These are phyloP conservation scores for Saccharomyces hybrid DNA, from an alignment of 1,139 yeast species.

Conservation along the genomic window DNA sequence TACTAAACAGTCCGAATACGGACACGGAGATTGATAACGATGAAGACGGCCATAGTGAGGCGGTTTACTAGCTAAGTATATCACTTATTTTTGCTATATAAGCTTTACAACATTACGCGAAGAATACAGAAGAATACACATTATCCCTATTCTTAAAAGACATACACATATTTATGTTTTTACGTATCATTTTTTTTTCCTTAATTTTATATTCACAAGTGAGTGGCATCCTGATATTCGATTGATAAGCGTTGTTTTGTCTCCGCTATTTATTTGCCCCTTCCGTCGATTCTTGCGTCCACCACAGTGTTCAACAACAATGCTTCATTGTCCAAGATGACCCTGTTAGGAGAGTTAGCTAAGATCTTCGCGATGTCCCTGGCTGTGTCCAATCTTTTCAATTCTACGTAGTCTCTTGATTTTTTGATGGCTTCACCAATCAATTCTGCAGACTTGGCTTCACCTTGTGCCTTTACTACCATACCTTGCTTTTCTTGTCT, in stretches of 20 bases:
- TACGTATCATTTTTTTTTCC: neutral
- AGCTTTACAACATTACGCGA: neutral
- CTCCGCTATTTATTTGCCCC: neutral
- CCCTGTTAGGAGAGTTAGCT: conserved; percentile 82
- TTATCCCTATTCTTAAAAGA: neutral
- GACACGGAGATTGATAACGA: neutral
- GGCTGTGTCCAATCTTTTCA: conserved; percentile 95
- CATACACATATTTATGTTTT: neutral
- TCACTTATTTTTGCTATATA: neutral
- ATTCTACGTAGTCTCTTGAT: conserved; percentile 89
- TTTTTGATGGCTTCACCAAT: conserved; percentile 98
- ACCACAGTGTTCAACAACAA: conserved; percentile 80
- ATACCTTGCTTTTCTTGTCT: conserved; percentile 95
- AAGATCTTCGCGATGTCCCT: conserved; percentile 86
- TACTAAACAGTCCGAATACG: neutral
- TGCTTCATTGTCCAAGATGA: conserved; percentile 86
- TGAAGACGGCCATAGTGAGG: neutral
- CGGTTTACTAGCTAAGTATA: neutral
- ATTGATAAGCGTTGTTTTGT: neutral
- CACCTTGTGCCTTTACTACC: conserved; percentile 97
- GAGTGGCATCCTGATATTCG: neutral
- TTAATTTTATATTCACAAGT: neutral
- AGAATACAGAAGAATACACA: neutral
- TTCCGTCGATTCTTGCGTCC: conserved; percentile 39
- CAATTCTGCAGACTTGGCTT: conserved; percentile 95